These are phyloP conservation scores for Hygrophila difformis DNA, from an alignment of 257 asterid species.

Conservation along the genomic window DNA sequence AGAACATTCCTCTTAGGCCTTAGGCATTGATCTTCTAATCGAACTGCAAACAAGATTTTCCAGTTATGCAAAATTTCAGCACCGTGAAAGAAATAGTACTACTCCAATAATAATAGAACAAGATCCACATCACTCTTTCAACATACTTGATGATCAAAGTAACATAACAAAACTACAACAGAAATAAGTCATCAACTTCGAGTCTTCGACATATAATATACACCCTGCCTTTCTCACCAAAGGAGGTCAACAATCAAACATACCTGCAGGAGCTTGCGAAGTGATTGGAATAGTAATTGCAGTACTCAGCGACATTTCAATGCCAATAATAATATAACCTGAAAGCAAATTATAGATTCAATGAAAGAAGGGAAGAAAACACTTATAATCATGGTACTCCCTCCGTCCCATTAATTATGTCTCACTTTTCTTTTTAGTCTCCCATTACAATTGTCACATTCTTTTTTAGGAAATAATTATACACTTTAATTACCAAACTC, in stretches of 20 bases:
- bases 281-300: conserved; percentile 24
- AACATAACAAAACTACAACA: not conserved
- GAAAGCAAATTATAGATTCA: conserved; percentile 7
- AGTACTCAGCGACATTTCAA: conserved; percentile 31
- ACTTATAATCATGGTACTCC: no score
- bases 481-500: no score
- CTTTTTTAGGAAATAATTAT: no score
- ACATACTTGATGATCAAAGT: not conserved
- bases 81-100: not conserved
- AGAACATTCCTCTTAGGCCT: conserved; percentile 20
- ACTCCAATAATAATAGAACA: not conserved
- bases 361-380: no score
- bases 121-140: not conserved
- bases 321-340: conserved; percentile 8
- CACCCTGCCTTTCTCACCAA: not conserved
- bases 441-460: no score
- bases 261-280: conserved; percentile 27
- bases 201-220: not conserved
- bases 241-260: conserved; percentile 1
- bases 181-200: not conserved
- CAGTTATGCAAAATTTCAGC: conserved; percentile 1
- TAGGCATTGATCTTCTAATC: conserved; percentile 17
- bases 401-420: no score
- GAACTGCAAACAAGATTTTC: conserved; percentile 19
- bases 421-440: no score